phyloP scores from a whole-genome alignment of 176 grass and related monocot species.

The Chrysopogon serrulatus region DNA sequence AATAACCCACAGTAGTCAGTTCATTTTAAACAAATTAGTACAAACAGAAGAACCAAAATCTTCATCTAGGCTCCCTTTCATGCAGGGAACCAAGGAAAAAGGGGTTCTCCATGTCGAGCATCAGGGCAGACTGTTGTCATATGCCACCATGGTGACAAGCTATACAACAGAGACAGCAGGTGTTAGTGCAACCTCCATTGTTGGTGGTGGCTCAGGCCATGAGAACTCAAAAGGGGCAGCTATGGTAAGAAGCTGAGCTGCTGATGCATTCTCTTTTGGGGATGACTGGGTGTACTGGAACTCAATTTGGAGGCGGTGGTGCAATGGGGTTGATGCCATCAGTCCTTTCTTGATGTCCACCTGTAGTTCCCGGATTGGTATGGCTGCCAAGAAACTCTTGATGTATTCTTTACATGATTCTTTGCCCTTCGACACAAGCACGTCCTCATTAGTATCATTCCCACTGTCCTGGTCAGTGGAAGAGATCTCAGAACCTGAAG shows the following conservation, averaged over 20 bases:
- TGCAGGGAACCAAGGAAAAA: background rate
- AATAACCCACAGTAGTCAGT: constrained; percentile 19
- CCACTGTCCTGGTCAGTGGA: constrained; percentile 9
- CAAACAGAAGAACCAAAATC: constrained; percentile 23
- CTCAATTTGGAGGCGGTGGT: constrained; percentile 81
- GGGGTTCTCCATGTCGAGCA: background rate
- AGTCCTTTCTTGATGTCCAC: constrained; percentile 54
- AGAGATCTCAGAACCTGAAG: constrained; percentile 28
- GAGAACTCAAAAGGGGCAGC: constrained; percentile 39
- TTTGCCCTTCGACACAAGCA: constrained; percentile 43
- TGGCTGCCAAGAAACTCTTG: constrained; percentile 80
- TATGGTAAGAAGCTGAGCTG: background rate
- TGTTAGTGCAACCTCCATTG: constrained; percentile 19
- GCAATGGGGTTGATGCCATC: constrained; percentile 45
- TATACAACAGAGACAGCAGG: constrained; percentile 17
- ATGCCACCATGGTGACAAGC: background rate
- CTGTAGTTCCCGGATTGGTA: constrained; percentile 72
- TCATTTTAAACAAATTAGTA: constrained; percentile 20
- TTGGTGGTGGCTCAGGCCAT: constrained; percentile 33
- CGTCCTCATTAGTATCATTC: constrained; percentile 14
- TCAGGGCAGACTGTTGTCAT: background rate
- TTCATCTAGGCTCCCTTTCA: background rate
- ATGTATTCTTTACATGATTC: constrained; percentile 88
- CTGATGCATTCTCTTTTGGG: background rate
- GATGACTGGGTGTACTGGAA: constrained; percentile 62